A percentile compares a stretch with the other conserved stretches of the same genome.
Evolutionary conservation across 2,329 filamentous ascomycete species (phyloP).

Genomic region (Colletotrichum lupini): DNA sequence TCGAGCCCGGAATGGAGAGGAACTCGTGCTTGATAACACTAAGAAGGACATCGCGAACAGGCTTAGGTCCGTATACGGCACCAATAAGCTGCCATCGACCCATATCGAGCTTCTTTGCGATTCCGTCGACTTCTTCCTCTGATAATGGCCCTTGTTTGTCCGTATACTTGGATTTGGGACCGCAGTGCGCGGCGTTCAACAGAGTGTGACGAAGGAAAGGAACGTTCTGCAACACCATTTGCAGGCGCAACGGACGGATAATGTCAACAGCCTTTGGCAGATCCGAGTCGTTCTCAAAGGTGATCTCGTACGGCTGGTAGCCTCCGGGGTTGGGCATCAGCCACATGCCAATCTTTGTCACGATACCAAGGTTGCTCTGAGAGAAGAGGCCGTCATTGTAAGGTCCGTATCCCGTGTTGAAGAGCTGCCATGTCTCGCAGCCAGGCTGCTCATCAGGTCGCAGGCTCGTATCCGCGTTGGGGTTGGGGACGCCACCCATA

Average conservation of each 20-base stretch:
- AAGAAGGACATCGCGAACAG: constrained; percentile 45
- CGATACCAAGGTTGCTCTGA: constrained; percentile 62
- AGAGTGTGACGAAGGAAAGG: constrained; percentile 57
- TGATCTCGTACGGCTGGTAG: constrained; percentile 47
- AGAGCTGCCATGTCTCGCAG: constrained; percentile 54
- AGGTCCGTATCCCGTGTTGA: constrained; percentile 54
- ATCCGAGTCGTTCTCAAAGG: constrained; percentile 40
- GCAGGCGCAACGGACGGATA: constrained; percentile 49
- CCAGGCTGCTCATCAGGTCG: constrained; percentile 41
- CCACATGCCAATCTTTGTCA: constrained; percentile 63
- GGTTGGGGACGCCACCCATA: constrained; percentile 44
- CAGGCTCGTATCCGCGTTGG: constrained; percentile 17
- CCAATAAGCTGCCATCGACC: constrained; percentile 60
- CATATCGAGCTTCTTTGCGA: constrained; percentile 53
- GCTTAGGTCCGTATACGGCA: constrained; percentile 49
- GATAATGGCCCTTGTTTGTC: constrained; percentile 45
- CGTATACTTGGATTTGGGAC: constrained; percentile 43
- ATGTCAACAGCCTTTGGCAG: constrained; percentile 43
- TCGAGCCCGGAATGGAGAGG: constrained; percentile 44
- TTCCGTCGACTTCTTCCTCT: constrained; percentile 52
- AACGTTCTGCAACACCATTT: constrained; percentile 59
- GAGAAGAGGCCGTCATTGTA: constrained; percentile 56
- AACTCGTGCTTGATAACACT: constrained; percentile 48
- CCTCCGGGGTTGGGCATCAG: constrained; percentile 64
- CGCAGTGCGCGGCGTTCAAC: constrained; percentile 52